These are phyloP conservation scores for Amphichorda felina DNA, from an alignment of 2,329 filamentous ascomycete species.

Conservation along the genomic window DNA sequence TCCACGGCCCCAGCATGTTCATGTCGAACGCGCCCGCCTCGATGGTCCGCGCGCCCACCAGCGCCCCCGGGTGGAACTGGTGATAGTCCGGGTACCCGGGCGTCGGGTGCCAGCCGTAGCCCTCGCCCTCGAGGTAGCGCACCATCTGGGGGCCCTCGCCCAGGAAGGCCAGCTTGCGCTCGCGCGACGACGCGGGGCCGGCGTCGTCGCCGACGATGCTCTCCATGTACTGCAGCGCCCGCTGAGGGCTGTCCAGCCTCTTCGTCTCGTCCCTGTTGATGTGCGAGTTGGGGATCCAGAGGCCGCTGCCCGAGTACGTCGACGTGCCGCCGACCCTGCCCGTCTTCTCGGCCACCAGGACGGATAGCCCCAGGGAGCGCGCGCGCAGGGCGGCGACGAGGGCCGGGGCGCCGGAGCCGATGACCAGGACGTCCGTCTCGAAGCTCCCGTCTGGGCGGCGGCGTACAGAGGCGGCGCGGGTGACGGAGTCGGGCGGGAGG, in stretches of 20 bases:
- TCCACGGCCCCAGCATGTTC: slow-evolving; percentile 13
- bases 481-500: background rate
- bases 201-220: slow-evolving; percentile 14
- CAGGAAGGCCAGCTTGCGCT: slow-evolving; percentile 15
- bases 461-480: background rate
- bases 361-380: slow-evolving; percentile 9
- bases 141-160: slow-evolving; percentile 17
- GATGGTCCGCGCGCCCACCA: slow-evolving; percentile 11
- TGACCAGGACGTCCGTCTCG: slow-evolving; percentile 10
- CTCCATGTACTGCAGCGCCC: slow-evolving; percentile 15
- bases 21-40: slow-evolving; percentile 15
- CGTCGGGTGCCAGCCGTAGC: slow-evolving; percentile 13
- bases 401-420: slow-evolving; percentile 18
- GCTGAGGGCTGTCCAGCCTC: slow-evolving; percentile 12
- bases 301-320: slow-evolving; percentile 18
- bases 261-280: slow-evolving; percentile 6
- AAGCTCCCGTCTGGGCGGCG: background rate
- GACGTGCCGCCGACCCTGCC: slow-evolving; percentile 19
- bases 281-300: slow-evolving; percentile 21
- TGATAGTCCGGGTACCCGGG: slow-evolving; percentile 19
- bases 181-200: slow-evolving; percentile 14
- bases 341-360: slow-evolving; percentile 19
- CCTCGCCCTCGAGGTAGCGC: slow-evolving; percentile 13
- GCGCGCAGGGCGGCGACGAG: slow-evolving; percentile 17
- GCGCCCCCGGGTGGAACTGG: slow-evolving; percentile 10